Evolutionary conservation across 306 rosid species (phyloP).

Genomic region (Fagus sylvatica): DNA sequence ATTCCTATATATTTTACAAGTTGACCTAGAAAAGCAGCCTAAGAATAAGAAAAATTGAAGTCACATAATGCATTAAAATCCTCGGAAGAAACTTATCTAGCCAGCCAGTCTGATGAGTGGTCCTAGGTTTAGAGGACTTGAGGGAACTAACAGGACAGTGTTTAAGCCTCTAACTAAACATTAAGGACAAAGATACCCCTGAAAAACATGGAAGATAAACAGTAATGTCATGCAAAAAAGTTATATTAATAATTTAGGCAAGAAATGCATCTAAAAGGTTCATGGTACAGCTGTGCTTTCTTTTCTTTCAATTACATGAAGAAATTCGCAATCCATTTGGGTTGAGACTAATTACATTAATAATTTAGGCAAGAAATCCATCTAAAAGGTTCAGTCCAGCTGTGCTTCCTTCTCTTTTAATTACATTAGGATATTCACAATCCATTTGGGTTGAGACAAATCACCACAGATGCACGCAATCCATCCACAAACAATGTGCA

Average conservation of each 20-base stretch:
- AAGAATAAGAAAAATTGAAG: too few species aligned
- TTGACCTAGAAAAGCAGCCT: too few species aligned
- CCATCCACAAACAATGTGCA: neutral
- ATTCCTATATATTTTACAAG: too few species aligned
- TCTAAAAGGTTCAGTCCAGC: neutral
- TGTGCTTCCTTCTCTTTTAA: neutral
- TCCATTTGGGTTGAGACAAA: neutral
- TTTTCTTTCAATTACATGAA: neutral
- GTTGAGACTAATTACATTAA: neutral
- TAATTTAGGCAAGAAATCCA: neutral
- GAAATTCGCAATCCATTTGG: neutral
- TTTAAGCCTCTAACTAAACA: neutral
- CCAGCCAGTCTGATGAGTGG: neutral
- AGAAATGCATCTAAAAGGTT: neutral
- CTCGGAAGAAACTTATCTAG: neutral
- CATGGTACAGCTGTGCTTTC: neutral
- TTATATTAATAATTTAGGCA: neutral
- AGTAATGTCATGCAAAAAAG: neutral
- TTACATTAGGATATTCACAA: neutral
- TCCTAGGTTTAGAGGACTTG: neutral
- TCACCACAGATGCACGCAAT: neutral
- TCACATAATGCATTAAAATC: neutral
- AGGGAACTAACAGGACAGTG: neutral
- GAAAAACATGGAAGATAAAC: neutral
- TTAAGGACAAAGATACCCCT: neutral